These are phyloP conservation scores for Aspergillus steynii DNA, from an alignment of 495 filamentous ascomycete species.

Conservation along the genomic window DNA sequence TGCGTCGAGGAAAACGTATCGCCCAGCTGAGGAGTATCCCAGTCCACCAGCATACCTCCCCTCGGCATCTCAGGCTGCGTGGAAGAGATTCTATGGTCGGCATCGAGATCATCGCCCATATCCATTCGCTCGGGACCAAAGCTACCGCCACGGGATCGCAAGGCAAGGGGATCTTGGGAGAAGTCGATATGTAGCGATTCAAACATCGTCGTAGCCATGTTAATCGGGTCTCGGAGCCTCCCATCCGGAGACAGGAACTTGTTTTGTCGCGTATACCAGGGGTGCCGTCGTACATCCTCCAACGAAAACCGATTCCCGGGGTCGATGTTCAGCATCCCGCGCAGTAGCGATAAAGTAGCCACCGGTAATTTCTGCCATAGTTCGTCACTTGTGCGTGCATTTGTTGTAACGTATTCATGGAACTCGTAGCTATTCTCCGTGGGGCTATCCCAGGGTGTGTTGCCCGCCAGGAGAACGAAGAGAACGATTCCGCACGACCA, in stretches of 20 bases:
- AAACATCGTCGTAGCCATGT: conserved; percentile 89
- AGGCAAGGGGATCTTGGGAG: conserved; percentile 60
- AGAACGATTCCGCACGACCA: conserved; percentile 97
- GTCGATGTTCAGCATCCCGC: conserved; percentile 91
- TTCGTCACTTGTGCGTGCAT: conserved; percentile 77
- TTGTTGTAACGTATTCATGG: conserved; percentile 76
- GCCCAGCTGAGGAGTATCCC: conserved; percentile 62
- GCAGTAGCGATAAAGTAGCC: conserved; percentile 80
- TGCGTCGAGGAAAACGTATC: conserved; percentile 58
- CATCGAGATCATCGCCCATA: conserved; percentile 52
- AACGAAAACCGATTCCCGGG: conserved; percentile 76
- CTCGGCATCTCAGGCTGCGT: conserved; percentile 80
- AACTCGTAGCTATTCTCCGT: conserved; percentile 78
- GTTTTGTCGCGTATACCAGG: conserved; percentile 90
- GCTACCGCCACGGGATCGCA: conserved; percentile 39
- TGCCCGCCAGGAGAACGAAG: conserved; percentile 92
- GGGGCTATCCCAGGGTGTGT: conserved; percentile 97
- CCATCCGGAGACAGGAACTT: conserved; percentile 71
- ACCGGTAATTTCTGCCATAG: conserved; percentile 80
- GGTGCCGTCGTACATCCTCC: conserved; percentile 85
- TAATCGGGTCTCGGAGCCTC: conserved; percentile 73
- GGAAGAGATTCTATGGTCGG: conserved; percentile 55
- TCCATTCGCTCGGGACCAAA: conserved; percentile 50
- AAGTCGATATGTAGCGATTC: conserved; percentile 92
- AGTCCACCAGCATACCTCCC: conserved; percentile 71